These are phyloP conservation scores for Saccharomyces mikatae DNA, from an alignment of 805 yeast genomes.

Conservation along the genomic window DNA sequence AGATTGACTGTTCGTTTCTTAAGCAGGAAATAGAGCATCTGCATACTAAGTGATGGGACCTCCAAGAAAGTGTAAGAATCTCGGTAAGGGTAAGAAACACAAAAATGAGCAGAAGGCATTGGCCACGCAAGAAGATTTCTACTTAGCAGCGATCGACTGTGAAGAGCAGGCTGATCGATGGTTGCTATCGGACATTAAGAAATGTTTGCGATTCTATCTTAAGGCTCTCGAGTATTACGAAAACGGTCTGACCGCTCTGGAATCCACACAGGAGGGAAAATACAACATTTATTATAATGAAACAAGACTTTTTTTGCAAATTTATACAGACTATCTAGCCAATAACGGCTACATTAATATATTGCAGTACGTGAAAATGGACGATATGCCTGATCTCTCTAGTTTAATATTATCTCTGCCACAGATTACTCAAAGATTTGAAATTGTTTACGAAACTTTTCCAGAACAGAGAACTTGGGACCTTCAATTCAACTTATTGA, in stretches of 20 bases:
- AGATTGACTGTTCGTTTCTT: neutral
- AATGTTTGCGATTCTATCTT: slow-evolving; percentile 22
- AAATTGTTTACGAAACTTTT: slow-evolving; percentile 12
- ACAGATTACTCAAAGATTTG: slow-evolving; percentile 18
- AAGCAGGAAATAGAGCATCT: neutral
- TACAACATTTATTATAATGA: slow-evolving; percentile 29
- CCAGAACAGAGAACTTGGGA: slow-evolving; percentile 25
- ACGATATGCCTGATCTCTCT: slow-evolving; percentile 15
- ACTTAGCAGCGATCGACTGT: slow-evolving; percentile 23
- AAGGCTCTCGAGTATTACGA: slow-evolving; percentile 25
- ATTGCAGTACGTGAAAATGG: slow-evolving; percentile 21
- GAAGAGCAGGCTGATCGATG: slow-evolving; percentile 34
- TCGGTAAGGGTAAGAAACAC: neutral
- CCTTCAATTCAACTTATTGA: slow-evolving; percentile 24
- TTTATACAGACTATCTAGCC: slow-evolving; percentile 24
- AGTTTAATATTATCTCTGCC: slow-evolving; percentile 10
- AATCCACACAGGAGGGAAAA: slow-evolving; percentile 27
- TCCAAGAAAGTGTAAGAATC: slow-evolving; percentile 30
- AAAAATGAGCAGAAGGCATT: slow-evolving; percentile 8
- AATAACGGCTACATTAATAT: slow-evolving; percentile 27
- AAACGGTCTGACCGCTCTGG: slow-evolving; percentile 28
- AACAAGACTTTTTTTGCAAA: slow-evolving; percentile 24
- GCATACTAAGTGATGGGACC: neutral
- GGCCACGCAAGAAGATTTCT: slow-evolving; percentile 25
- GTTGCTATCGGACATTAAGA: slow-evolving; percentile 28